Evolutionary conservation across 2,329 filamentous ascomycete species (phyloP), one percentile per base, ranked within the genome.

Genomic region (Penicillium sp.): DNA sequence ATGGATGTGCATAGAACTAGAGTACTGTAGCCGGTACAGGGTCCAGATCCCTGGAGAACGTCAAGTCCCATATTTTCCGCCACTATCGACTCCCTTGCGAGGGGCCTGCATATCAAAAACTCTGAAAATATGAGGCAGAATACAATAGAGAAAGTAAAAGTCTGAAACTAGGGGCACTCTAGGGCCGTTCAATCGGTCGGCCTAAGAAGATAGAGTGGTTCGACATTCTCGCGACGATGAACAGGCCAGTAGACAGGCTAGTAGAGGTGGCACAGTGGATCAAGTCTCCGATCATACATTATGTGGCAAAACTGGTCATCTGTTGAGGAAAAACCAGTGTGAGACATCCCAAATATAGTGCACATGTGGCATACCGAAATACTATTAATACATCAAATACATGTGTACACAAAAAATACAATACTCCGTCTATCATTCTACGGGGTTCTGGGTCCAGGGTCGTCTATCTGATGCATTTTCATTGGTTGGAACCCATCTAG

Each of bases 321-420:
- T 32, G 48, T 24, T 15, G 24, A 29, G 24, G 8, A 46, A 45
- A 45, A 33, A 31, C 15, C 28, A 12, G 48, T 41, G 43, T 50
- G 48, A 50, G 48, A 50, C 48, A 51, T 47, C 43, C 48, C 48
- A 51, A 47, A 47, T 47, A 51, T 51, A 51, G 48, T 34, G n/a
- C 35, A 29, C 37, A 24, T 26, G 22, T 13, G 31, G 26, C 12
- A 37, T 49, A 39, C 47, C 17, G 17, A 37, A 21, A 12, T 47
- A 43, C 31, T 29, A 43, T 29, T n/a, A 33, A 29, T 48, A 48
- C 39, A 22, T 28, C 43, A 26, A 31, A 37, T 45, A 46, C 44
- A 19, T 2, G 5, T 15, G 13, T 24, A 24, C 21, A 8, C 9
- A 39, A 38, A 38, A 1, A 6, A 22, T 22, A 39, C 35, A 39